Evolutionary conservation across 257 asterid genomes (phyloP).

Genomic region (Salvia hispanica): DNA sequence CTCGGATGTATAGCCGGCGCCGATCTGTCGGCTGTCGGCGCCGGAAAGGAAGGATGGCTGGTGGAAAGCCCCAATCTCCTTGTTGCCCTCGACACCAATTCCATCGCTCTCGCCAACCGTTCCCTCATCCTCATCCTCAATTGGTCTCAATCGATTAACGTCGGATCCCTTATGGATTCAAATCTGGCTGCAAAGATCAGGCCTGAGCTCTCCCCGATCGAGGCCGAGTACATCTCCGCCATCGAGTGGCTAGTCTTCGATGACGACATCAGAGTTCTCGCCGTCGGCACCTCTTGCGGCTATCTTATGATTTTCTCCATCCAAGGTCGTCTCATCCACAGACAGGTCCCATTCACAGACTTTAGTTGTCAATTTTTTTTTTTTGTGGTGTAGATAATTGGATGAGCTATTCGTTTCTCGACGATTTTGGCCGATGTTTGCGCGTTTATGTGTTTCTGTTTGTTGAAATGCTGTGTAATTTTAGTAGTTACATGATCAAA

Average conservation of each 20-base stretch:
- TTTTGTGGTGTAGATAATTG: background rate
- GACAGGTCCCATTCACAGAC: constrained; percentile 54
- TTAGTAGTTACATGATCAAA: background rate
- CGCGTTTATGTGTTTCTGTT: constrained; percentile 9
- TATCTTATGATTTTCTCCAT: constrained; percentile 71
- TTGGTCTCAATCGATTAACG: constrained; percentile 48
- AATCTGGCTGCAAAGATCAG: constrained; percentile 58
- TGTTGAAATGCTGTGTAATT: background rate
- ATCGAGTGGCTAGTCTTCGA: constrained; percentile 84
- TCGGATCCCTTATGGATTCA: constrained; percentile 40
- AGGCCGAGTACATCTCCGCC: constrained; percentile 78
- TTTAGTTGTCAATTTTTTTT: background rate
- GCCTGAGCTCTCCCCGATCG: constrained; percentile 83
- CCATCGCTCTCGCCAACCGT: constrained; percentile 76
- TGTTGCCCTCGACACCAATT: constrained; percentile 72
- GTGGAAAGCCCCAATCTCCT: constrained; percentile 66
- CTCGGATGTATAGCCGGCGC: constrained; percentile 77
- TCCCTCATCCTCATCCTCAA: constrained; percentile 62
- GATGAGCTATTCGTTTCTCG: background rate
- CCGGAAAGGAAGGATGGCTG: constrained; percentile 94
- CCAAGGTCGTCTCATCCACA: constrained; percentile 76
- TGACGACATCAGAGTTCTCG: constrained; percentile 67
- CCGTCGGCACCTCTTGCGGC: constrained; percentile 86
- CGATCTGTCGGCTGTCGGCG: constrained; percentile 72
- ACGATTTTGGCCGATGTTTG: background rate